Evolutionary conservation across 345 rosid genomes (phyloP).

Genomic region (Hibiscus mutabilis): DNA sequence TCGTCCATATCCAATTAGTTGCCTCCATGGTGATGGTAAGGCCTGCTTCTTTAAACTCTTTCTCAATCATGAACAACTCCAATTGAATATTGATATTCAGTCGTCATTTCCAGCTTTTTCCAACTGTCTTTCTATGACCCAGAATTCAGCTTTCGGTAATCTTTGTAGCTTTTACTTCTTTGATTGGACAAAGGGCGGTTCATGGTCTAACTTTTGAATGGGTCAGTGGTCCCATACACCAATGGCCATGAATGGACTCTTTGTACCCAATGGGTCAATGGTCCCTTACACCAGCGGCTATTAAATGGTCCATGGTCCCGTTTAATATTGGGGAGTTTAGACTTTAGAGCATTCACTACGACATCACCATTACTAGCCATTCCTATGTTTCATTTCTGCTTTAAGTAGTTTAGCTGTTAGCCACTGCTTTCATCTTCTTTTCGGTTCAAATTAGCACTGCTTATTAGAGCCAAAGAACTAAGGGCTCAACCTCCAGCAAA

Average conservation of each 20-base stretch:
- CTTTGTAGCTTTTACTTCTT: background rate
- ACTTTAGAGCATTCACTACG: too few species aligned
- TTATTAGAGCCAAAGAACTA: too few species aligned
- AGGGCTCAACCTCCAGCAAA: too few species aligned
- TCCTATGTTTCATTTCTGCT: too few species aligned
- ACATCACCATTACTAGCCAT: too few species aligned
- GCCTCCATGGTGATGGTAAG: background rate
- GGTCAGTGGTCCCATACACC: constrained; percentile 10
- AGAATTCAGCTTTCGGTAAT: background rate
- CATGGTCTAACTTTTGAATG: constrained; percentile 3
- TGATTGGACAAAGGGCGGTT: background rate
- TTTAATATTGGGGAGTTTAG: background rate
- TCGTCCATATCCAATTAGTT: background rate
- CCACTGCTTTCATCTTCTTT: too few species aligned
- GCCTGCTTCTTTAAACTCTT: background rate
- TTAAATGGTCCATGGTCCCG: background rate
- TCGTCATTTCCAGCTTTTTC: background rate
- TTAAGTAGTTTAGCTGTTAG: too few species aligned
- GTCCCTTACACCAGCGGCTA: too few species aligned
- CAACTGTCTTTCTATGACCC: background rate
- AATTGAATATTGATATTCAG: background rate
- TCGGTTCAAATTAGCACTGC: too few species aligned
- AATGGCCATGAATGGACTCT: background rate
- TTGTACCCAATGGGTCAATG: too few species aligned
- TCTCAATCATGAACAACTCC: background rate